Percentiles rank a stretch among this genome's conserved stretches.
phyloP scores from a whole-genome alignment of 1,284 basidiomycete genomes.

The Ganoderma multipileum region DNA sequence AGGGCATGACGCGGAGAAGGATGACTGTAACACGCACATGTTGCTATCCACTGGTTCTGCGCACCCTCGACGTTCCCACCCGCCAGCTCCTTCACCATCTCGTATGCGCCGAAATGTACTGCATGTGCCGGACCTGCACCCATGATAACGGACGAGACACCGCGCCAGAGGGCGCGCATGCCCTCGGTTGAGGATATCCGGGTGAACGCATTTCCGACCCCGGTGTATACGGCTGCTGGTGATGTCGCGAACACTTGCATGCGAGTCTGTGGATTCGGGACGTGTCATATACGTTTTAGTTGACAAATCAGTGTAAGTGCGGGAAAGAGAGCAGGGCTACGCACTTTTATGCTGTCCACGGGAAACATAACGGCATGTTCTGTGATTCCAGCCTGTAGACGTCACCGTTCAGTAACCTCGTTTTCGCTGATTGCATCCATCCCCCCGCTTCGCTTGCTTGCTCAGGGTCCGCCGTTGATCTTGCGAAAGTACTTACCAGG shows the following conservation, averaged over 20 bases:
- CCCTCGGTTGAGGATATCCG: conserved; percentile 96
- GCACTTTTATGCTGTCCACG: conserved; percentile 96
- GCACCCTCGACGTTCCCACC: conserved; percentile 83
- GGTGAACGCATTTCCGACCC: conserved; percentile 87
- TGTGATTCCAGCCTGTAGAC: conserved; percentile 90
- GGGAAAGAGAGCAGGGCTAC: conserved; percentile 35
- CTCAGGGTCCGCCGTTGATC: neutral
- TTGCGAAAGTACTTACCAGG: conserved; percentile 65
- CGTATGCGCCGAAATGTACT: conserved; percentile 97
- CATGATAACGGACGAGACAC: conserved; percentile 96
- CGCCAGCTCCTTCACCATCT: conserved; percentile 91
- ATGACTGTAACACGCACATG: conserved; percentile 58
- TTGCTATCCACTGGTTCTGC: conserved; percentile 80
- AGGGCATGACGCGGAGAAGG: neutral
- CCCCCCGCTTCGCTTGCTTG: neutral
- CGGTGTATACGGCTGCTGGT: conserved; percentile 86
- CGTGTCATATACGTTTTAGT: neutral
- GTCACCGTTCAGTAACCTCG: conserved; percentile 18
- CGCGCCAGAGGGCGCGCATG: conserved; percentile 90
- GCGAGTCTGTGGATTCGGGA: conserved; percentile 73
- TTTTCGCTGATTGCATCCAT: conserved; percentile 1
- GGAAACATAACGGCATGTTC: conserved; percentile 99
- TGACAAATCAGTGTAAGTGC: conserved; percentile 4
- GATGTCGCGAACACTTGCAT: conserved; percentile 97
- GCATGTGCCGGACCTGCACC: conserved; percentile 99